Conservation (phyloP, 2,329 filamentous ascomycete genomes). For the Pseudogymnoascus sp. region DNA sequence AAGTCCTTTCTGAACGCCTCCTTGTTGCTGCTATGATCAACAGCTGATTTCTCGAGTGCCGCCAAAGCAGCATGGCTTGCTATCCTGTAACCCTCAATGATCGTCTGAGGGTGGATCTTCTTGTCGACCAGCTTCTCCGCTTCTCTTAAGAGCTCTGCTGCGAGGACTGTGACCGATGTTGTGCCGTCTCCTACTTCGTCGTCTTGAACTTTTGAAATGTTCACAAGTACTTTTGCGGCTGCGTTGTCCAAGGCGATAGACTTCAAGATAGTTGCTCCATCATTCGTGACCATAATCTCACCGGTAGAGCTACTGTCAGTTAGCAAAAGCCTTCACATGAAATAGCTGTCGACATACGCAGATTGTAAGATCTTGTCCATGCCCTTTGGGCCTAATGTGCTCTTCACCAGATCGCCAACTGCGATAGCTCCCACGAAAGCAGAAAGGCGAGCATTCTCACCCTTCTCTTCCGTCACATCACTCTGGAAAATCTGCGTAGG, state of each 20-base stretch:
- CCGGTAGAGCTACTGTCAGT: conserved; percentile 65
- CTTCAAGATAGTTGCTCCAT: conserved; percentile 96
- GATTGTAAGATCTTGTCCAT: conserved; percentile 99
- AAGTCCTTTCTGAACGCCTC: conserved; percentile 85
- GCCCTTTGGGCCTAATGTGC: conserved; percentile 91
- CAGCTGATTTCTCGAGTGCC: conserved; percentile 74
- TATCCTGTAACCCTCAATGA: conserved; percentile 98
- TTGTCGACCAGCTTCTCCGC: conserved; percentile 95
- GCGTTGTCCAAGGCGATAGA: conserved; percentile 98
- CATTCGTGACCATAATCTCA: conserved; percentile 97
- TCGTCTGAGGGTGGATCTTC: conserved; percentile 98
- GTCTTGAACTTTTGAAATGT: conserved; percentile 98
- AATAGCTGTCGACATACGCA: conserved; percentile 52
- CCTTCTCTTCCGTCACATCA: conserved; percentile 95
- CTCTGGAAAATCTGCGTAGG: conserved; percentile 98
- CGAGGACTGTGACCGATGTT: conserved; percentile 92
- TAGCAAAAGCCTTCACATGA: conserved; percentile 23
- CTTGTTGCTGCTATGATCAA: conserved; percentile 79
- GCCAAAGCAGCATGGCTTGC: conserved; percentile 80
- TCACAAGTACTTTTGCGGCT: conserved; percentile 94
- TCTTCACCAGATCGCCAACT: conserved; percentile 95
- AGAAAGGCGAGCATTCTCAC: conserved; percentile 97
- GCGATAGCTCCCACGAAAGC: conserved; percentile 98
- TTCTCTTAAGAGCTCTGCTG: conserved; percentile 89
- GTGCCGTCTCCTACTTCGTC: conserved; percentile 98